Evolutionary conservation across 1,284 basidiomycete species (phyloP), one percentile per base, ranked within the genome.

Genomic region (Rhodofomes roseus): DNA sequence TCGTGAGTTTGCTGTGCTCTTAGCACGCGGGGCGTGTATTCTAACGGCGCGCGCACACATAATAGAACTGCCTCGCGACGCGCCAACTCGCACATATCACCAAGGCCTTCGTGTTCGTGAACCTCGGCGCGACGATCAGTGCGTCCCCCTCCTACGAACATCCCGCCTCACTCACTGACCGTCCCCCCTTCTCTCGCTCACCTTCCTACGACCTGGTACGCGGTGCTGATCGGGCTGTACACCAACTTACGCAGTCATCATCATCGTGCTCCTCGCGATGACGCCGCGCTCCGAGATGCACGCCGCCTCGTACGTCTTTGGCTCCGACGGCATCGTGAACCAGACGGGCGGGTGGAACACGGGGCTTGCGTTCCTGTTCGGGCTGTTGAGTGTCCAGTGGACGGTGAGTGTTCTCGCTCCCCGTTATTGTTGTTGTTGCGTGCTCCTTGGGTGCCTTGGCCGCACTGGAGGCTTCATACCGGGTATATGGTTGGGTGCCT

Each of bases 341-440:
- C 79, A 85, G 61, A 90, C 92, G 0, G 91, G 92, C 37, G 93
- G 92, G 61, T 87, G 86, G 81, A 89, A 86, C 69, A 83, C 80
- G 37, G 94, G 93, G 0, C 75, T 96, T 55, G 87, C 93, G 1
- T 96, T 96, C 77, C 75, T 96, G 55, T 89, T 97, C 63, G 95
- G 95, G 29, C 75, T 97, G 57, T 77, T 96, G 58, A 92, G 90
- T 62, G 95, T 97, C 11, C 92, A 96, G 73, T 96, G 92, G 92
- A 93, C 91, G 60, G 89, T 92, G 71, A 62, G 86, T 75, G 22
- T 40, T 54, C n/a, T 52, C 1, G 7, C 16, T 39, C 16, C 16
- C 7, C 14, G 12, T 12, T 58, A 37, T 46, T 62, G 16, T 18
- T 5, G 22, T 2, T n/a, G 23, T 40, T n/a, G n/a, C n/a, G n/a